These are phyloP conservation scores for Inga oerstediana DNA, from an alignment of 306 rosid species.

Conservation along the genomic window DNA sequence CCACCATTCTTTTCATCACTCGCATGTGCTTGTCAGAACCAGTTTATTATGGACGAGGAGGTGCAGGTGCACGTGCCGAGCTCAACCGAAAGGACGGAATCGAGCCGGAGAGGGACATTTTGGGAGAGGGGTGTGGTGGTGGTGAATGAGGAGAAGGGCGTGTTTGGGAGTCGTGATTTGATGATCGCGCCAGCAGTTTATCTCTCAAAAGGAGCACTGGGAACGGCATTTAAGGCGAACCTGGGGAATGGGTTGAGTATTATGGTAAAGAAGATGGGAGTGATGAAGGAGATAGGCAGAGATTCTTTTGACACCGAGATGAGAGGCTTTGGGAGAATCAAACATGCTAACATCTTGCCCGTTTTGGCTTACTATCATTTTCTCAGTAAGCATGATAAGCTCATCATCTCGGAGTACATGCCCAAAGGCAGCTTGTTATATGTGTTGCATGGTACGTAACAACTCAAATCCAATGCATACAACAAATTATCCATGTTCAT, in stretches of 20 bases:
- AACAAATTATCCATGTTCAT: too few species aligned
- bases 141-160: conserved; percentile 69
- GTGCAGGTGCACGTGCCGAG: too few species aligned
- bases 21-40: too few species aligned
- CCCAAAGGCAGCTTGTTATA: conserved; percentile 87
- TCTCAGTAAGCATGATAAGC: conserved; percentile 71
- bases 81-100: too few species aligned
- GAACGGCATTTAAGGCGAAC: conserved; percentile 77
- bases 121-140: conserved; percentile 36
- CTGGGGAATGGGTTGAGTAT: conserved; percentile 66
- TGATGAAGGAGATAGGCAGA: conserved; percentile 64
- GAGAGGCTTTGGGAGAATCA: conserved; percentile 71
- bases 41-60: too few species aligned
- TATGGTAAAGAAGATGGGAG: conserved; percentile 90
- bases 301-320: conserved; percentile 83
- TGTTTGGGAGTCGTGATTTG: conserved; percentile 75
- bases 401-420: conserved; percentile 62
- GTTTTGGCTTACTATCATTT: conserved; percentile 82
- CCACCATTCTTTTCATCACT: too few species aligned
- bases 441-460: conserved; percentile 62
- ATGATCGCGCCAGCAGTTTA: conserved; percentile 74
- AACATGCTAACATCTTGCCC: conserved; percentile 57
- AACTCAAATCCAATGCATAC: background rate
- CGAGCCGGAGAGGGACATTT: too few species aligned
- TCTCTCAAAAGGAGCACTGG: conserved; percentile 57